Conservation (phyloP, 371 early-diverging fungal genomes). For the Smittium culicis region DNA sequence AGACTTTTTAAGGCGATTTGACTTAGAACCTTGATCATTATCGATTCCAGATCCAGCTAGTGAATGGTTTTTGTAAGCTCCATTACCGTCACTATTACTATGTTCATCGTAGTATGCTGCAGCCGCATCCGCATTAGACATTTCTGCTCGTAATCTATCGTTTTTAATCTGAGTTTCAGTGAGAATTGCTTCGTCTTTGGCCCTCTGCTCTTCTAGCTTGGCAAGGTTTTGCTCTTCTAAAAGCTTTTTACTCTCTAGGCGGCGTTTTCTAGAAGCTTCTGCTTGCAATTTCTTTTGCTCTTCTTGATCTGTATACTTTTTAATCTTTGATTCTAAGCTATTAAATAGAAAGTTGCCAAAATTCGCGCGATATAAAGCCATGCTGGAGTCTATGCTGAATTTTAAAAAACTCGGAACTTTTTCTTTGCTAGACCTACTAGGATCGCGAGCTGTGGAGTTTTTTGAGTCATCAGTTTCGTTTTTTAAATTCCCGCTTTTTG, state of each 20-base stretch:
- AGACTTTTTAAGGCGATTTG: no score
- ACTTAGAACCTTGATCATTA: no score
- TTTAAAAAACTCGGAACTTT: constrained; percentile 23
- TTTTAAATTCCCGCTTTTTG: neutral
- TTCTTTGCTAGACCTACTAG: neutral
- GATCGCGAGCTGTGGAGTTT: neutral
- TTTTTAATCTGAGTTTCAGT: constrained; percentile 32
- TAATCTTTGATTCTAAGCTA: constrained; percentile 41
- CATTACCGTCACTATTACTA: neutral
- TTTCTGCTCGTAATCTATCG: constrained; percentile 18
- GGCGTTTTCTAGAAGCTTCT: constrained; percentile 17
- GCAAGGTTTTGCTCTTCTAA: constrained; percentile 31
- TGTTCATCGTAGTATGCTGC: neutral
- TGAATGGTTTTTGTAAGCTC: neutral
- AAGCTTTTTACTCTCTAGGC: constrained; percentile 30
- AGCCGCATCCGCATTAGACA: constrained; percentile 9
- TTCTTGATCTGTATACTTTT: constrained; percentile 45
- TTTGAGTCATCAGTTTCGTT: constrained; percentile 1
- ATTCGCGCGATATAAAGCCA: constrained; percentile 46
- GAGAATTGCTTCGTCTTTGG: constrained; percentile 29
- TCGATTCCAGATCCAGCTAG: neutral
- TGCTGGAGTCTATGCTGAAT: constrained; percentile 45
- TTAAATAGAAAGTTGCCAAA: constrained; percentile 46
- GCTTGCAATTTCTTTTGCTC: constrained; percentile 12
- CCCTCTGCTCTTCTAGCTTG: constrained; percentile 26